Evolutionary conservation across 1,284 basidiomycete genomes (phyloP).

Genomic region (Lignosus rhinocerotis): DNA sequence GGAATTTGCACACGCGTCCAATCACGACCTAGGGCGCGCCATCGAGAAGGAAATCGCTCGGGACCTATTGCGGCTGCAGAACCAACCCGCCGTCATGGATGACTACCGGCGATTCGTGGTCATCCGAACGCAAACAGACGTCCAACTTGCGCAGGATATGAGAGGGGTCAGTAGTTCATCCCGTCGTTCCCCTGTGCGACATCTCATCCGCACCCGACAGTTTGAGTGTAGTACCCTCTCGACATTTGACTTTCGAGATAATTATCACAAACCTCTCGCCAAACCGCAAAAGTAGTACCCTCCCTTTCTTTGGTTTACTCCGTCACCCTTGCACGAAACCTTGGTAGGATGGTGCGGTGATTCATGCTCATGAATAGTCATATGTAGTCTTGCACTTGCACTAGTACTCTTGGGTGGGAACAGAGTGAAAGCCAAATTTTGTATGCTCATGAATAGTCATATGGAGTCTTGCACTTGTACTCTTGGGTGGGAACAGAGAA

Average conservation of each 20-base stretch:
- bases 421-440: too few relatives aligned
- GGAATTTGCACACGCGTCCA: slow-evolving; percentile 32
- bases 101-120: slow-evolving; percentile 63
- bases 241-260: slow-evolving; percentile 43
- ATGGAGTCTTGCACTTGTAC: too few relatives aligned
- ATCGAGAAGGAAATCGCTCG: slow-evolving; percentile 44
- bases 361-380: too few relatives aligned
- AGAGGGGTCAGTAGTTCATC: slow-evolving; percentile 35
- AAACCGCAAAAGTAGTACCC: not conserved
- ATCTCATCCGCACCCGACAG: slow-evolving; percentile 28
- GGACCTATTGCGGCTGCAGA: slow-evolving; percentile 49
- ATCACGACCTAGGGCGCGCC: slow-evolving; percentile 25
- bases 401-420: too few relatives aligned
- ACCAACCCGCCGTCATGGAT: slow-evolving; percentile 57
- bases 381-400: too few relatives aligned
- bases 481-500: too few relatives aligned
- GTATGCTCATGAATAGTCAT: too few relatives aligned
- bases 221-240: slow-evolving; percentile 39
- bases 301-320: not conserved
- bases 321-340: too few relatives aligned
- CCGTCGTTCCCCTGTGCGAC: not conserved
- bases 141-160: slow-evolving; percentile 25
- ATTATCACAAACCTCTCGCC: slow-evolving; percentile 32
- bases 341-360: too few relatives aligned
- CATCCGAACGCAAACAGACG: slow-evolving; percentile 41